Conservation (phyloP, 1,284 basidiomycete species). For the Marasmius oreades region DNA sequence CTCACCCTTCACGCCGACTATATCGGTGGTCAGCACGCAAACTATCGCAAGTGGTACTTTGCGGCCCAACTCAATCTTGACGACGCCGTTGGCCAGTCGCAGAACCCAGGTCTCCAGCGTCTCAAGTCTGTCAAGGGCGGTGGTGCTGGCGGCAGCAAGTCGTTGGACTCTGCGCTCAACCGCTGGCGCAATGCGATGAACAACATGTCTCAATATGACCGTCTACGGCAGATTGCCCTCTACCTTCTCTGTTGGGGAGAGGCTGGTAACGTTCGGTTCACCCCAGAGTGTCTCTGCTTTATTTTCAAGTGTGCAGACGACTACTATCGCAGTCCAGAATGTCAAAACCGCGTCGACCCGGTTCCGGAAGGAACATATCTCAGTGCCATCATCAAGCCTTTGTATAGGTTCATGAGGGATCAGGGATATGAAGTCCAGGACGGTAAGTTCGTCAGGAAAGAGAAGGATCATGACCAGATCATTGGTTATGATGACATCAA, state of each 20-base stretch:
- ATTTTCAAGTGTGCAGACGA: conserved; percentile 99
- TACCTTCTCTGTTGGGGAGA: conserved; percentile 98
- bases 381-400: conserved; percentile 87
- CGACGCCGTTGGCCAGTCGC: conserved; percentile 94
- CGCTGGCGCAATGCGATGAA: conserved; percentile 99
- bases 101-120: conserved; percentile 90
- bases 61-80: conserved; percentile 98
- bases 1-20: conserved; percentile 97
- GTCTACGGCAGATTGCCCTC: conserved; percentile 92
- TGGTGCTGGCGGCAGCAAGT: conserved; percentile 62
- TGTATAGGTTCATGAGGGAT: conserved; percentile 96
- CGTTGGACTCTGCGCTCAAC: conserved; percentile 87
- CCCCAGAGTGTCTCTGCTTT: conserved; percentile 97
- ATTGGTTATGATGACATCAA: conserved; percentile 99
- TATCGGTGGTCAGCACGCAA: conserved; percentile 95
- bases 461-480: conserved; percentile 93
- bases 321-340: conserved; percentile 98
- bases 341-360: conserved; percentile 92
- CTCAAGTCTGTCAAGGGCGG: conserved; percentile 80
- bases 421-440: conserved; percentile 97
- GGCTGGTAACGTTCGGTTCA: conserved; percentile 95
- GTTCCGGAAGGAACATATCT: conserved; percentile 96
- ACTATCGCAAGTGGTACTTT: conserved; percentile 99
- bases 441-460: conserved; percentile 91
- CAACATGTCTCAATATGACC: conserved; percentile 98